phyloP scores from a whole-genome alignment of 148 eudicot species.

The Dianthus caryophyllus region DNA sequence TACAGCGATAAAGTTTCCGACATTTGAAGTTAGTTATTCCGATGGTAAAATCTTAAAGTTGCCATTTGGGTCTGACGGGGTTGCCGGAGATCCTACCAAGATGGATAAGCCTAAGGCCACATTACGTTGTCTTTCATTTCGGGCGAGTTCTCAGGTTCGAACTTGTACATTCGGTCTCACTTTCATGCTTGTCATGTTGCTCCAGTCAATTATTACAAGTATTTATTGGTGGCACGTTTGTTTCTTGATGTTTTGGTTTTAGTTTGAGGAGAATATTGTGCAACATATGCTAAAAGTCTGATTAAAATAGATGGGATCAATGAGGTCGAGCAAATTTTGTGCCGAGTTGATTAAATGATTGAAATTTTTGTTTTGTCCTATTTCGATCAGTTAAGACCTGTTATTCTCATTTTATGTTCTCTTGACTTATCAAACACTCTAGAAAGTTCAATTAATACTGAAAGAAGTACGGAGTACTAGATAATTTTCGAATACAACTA shows the following conservation, averaged over 20 bases:
- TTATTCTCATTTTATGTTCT: too few relatives aligned
- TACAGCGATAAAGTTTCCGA: conserved; percentile 81
- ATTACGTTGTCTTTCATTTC: conserved; percentile 71
- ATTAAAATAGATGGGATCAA: background rate
- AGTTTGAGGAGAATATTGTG: background rate
- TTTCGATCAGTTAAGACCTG: background rate
- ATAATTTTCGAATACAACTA: too few relatives aligned
- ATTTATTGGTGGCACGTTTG: background rate
- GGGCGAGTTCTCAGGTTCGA: conserved; percentile 83
- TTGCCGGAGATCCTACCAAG: conserved; percentile 30
- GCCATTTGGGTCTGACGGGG: conserved; percentile 44
- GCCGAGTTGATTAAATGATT: background rate
- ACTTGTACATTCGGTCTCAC: conserved; percentile 1
- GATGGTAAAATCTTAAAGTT: conserved; percentile 60
- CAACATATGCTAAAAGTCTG: background rate
- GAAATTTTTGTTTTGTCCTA: background rate
- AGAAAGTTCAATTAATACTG: too few relatives aligned
- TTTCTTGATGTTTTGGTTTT: background rate
- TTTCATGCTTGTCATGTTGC: background rate
- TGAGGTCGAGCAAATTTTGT: background rate
- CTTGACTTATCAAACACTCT: too few relatives aligned
- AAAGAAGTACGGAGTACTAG: too few relatives aligned
- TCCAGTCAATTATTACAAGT: background rate
- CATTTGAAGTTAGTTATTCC: conserved; percentile 52
- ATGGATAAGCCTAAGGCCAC: conserved; percentile 56